Evolutionary conservation across 805 yeast genomes (phyloP), one percentile per base, ranked within the genome.

Genomic region (Kazachstania bromeliacearum): DNA sequence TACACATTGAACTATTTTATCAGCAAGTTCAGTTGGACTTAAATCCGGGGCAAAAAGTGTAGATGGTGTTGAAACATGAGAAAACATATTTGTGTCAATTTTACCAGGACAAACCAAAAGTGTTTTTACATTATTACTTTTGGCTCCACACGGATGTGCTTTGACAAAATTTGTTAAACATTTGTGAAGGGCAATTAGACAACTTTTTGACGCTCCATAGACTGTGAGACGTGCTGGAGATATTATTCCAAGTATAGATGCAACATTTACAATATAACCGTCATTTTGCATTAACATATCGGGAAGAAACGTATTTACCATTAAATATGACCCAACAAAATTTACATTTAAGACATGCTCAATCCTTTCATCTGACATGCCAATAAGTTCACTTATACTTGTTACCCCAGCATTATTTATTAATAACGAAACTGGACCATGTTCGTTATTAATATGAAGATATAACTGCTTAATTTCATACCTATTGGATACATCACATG

Each of bases 181-280:
- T 53, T 84, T 94, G 54, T 88, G 96, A 28, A 87, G 60, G 0
- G 89, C 87, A 35, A 89, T 74, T 20, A 85, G 59, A 0, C 94
- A 96, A 0, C 94, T 79, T 55, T 89, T 89, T 12, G 94, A 73
- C 0, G 96, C 95, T 0, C 95, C 95, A 52, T 89, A 89, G 0
- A 82, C 82, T 37, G 75, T 64, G 39, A 85, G 65, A 16, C 80
- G 66, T 7, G 94, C 88, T 0, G 96, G 96, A 0, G 92, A 71
- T 66, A 83, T 69, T 44, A 79, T 77, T 0, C 96, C 96, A 37
- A 89, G 63, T 0, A 84, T 87, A 0, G 95, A 85, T 0, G 94
- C 85, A 27, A 89, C 66, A 2, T 87, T 83, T 22, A 88, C 76
- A 15, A 89, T 68, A 53, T 77, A 82, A 0, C 96, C 96, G 31